Evolutionary conservation across 1,139 yeast species (phyloP), one percentile per base, ranked within the genome.

Genomic region (Suhomyces choctaworum): DNA sequence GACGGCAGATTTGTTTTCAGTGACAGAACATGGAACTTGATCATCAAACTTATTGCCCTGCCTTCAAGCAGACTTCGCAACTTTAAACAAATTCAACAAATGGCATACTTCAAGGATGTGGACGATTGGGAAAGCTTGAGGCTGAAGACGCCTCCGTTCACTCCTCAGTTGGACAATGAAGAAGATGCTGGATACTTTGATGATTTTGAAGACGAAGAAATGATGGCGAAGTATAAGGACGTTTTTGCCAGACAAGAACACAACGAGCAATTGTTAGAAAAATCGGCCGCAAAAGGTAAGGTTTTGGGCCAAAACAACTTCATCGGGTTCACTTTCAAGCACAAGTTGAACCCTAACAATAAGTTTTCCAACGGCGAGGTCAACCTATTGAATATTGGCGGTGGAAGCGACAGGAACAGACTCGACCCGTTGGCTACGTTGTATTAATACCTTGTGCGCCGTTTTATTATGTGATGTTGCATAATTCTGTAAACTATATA

Each of bases 121-220:
- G 46, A 44, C 13, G 82, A 86, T 52, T 92, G 96, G 83, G 77
- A 73, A 4, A 64, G 64, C 16, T 63, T 94, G 47, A 77, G 96
- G 52, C 65, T 64, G 22, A 74, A 80, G 44, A 73, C 81, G 15
- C 96, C 98, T 4, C 99, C 99, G 17, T 94, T 94, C 60, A 86
- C 94, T 19, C 99, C 99, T 1, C 96, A 94, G 54, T 73, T 94
- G 45, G 97, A 92, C 56, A 86, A 89, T 43, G 98, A 94, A 54
- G 94, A 90, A 45, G 99, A 94, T 64, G 97, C 97, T 1, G 99
- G 98, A 1, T 94, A 94, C 64, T 94, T 94, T 59, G 99, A 94
- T 62, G 98, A 94, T 59, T 94, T 94, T 58, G 89, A 87, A 44
- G 94, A 88, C 60, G 97, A 90, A 54, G 90, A 86, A 37, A 96